A percentile compares a stretch with the other conserved stretches of the same genome.
These are phyloP conservation scores for Colletotrichum truncatum DNA, from an alignment of 2,329 filamentous ascomycete species.

Conservation along the genomic window DNA sequence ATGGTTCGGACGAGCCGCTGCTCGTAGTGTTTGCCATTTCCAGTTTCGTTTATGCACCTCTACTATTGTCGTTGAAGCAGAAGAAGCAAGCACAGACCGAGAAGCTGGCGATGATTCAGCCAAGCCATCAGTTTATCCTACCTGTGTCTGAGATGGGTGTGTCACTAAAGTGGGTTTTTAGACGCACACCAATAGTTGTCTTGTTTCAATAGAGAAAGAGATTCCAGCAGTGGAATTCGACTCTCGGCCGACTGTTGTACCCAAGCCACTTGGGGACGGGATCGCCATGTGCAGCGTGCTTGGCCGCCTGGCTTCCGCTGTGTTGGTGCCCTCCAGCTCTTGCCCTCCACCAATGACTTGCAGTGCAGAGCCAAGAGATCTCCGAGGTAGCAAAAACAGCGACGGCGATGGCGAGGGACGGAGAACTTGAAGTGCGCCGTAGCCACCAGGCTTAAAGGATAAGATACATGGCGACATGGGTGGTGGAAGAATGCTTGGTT, in stretches of 20 bases:
- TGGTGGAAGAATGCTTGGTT: conserved; percentile 15
- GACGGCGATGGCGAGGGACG: background rate
- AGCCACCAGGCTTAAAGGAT: background rate
- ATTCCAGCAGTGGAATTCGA: background rate
- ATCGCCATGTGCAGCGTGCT: conserved; percentile 20
- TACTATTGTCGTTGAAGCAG: background rate
- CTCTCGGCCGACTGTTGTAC: conserved; percentile 14
- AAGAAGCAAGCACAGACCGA: background rate
- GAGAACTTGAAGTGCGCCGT: background rate
- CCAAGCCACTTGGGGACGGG: conserved; percentile 18
- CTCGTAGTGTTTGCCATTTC: background rate
- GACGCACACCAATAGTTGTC: background rate
- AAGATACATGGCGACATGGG: conserved; percentile 9
- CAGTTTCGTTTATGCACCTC: conserved; percentile 8
- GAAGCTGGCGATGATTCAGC: background rate
- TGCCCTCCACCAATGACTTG: conserved; percentile 9
- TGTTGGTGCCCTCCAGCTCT: background rate
- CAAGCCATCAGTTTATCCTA: background rate
- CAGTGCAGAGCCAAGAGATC: conserved; percentile 22
- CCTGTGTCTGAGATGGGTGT: background rate
- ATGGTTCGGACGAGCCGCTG: conserved; percentile 16
- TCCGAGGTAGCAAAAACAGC: background rate
- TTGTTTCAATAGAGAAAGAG: conserved; percentile 11
- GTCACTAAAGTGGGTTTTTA: background rate
- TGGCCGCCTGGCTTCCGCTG: background rate